Evolutionary conservation across 2,329 filamentous ascomycete species (phyloP), one percentile per base, ranked within the genome.

Genomic region (Colletotrichum sp.): DNA sequence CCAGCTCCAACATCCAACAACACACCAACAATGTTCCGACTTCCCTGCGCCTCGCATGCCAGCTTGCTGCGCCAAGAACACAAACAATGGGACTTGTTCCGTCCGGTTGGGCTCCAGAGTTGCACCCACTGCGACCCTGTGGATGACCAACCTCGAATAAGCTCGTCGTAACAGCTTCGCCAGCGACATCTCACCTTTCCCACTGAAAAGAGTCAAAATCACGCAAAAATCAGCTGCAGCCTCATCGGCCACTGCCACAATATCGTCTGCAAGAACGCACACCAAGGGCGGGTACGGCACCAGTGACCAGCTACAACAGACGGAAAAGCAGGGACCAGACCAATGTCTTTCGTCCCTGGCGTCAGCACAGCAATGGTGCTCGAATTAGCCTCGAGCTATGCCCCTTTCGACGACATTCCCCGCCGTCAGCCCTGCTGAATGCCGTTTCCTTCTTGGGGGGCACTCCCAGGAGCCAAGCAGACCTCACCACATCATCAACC

Each of bases 381-480:
- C 73, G 21, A 75, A 67, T 75, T 75, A 75, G 73, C 32, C 73
- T 62, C 30, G 38, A 58, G 48, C 73, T 68, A 73, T 56, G n/a
- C 62, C 63, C 28, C 30, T 43, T 68, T 67, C 43, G 38, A 67
- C 6, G 12, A 26, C 26, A 26, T 28, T 65, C 69, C 38, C 69
- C 69, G 56, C 69, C 62, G 34, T 64, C 69, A 73, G 73, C 73
- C 69, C 69, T 73, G 73, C 69, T 74, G 55, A 61, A 74, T 72
- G 69, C 73, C 73, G 56, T 67, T 63, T 34, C 21, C 56, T 63
- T 58, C 16, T 56, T 14, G 38, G 30, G 28, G 62, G 68, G 61
- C n/a, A 52, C 10, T 52, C 43, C 10, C 6, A 21, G 10, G 36
- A 56, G 55, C 69, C 73, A 73, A 69, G 36, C 30, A 68, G 58